These are phyloP conservation scores for Reutealis trisperma DNA, from an alignment of 345 rosid genomes.

Conservation along the genomic window DNA sequence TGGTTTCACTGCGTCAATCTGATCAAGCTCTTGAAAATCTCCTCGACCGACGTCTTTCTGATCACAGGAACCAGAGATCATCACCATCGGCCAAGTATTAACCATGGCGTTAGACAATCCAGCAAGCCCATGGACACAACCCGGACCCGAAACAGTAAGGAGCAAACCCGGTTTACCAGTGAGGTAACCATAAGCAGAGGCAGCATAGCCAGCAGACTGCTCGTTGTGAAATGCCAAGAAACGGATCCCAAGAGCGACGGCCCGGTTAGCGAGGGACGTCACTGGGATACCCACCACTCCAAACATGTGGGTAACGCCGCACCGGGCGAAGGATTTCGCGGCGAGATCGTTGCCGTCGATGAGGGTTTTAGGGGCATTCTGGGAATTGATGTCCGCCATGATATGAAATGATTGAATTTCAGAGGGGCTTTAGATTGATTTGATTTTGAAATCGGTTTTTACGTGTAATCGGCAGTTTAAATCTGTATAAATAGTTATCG, in stretches of 20 bases:
- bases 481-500: too few species aligned
- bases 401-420: background rate
- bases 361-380: constrained; percentile 14
- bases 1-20: constrained; percentile 76
- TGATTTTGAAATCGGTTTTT: background rate
- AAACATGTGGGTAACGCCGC: constrained; percentile 89
- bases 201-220: constrained; percentile 98
- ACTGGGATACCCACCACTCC: constrained; percentile 98
- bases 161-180: constrained; percentile 83
- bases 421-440: background rate
- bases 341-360: constrained; percentile 75
- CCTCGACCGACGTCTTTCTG: constrained; percentile 81
- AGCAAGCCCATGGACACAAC: constrained; percentile 95
- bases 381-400: constrained; percentile 35
- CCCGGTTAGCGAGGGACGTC: constrained; percentile 81
- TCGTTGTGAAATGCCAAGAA: constrained; percentile 97
- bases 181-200: constrained; percentile 93
- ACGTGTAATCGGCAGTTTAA: background rate
- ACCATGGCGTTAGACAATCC: constrained; percentile 91
- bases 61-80: constrained; percentile 96
- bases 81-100: constrained; percentile 83
- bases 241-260: constrained; percentile 75
- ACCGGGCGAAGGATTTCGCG: constrained; percentile 62
- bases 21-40: constrained; percentile 96
- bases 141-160: constrained; percentile 93